Conservation (phyloP, 164 flowering plant species). For the Warburgia ugandensis region DNA sequence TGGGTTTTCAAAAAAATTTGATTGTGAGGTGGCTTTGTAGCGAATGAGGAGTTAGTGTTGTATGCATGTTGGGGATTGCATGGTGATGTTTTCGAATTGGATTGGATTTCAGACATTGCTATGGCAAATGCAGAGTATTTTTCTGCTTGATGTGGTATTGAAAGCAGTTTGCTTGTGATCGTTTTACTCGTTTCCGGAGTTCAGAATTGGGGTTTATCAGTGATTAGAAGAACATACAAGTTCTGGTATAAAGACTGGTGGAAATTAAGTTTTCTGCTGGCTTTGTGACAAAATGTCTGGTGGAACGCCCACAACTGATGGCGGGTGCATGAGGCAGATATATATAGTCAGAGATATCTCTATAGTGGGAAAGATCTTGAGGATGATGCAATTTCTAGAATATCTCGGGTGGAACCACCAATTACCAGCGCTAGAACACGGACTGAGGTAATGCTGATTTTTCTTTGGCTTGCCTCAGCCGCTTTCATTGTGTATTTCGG, state of each 20-base stretch:
- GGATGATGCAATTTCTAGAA: not conserved
- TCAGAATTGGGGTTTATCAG: not conserved
- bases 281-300: constrained; percentile 45
- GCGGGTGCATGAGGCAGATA: constrained; percentile 58
- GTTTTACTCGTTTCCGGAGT: not conserved
- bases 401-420: constrained; percentile 6
- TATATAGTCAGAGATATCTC: constrained; percentile 54
- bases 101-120: constrained; percentile 17
- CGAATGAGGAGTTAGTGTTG: constrained; percentile 13
- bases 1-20: constrained; percentile 10
- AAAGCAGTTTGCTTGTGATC: not conserved
- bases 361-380: constrained; percentile 7
- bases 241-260: not conserved
- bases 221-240: not conserved
- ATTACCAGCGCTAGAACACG: constrained; percentile 36
- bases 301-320: constrained; percentile 54
- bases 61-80: constrained; percentile 1
- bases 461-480: constrained; percentile 79
- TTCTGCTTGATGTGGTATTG: constrained; percentile 15
- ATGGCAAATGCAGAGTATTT: constrained; percentile 12
- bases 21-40: constrained; percentile 21
- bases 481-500: constrained; percentile 66
- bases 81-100: constrained; percentile 10
- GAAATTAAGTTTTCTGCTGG: too few species aligned
- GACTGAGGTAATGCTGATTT: constrained; percentile 62